Evolutionary conservation across 1,284 basidiomycete genomes (phyloP).

Genomic region (Cystobasidiaceae sp.): DNA sequence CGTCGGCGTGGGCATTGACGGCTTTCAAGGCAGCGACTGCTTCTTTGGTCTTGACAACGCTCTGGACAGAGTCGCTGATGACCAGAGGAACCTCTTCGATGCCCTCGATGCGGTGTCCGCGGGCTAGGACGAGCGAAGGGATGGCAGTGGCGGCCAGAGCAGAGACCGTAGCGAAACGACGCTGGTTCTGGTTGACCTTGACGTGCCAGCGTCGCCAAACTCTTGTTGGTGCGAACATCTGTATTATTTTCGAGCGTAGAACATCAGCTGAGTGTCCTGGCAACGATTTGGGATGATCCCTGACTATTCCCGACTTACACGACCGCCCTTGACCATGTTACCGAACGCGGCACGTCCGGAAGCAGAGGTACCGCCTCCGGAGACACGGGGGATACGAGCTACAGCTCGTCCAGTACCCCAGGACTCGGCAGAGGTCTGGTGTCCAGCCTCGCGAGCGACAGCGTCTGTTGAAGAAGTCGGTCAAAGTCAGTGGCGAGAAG

Average conservation of each 20-base stretch:
- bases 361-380: slow-evolving; percentile 96
- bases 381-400: slow-evolving; percentile 63
- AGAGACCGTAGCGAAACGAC: slow-evolving; percentile 95
- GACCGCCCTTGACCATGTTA: too few relatives aligned
- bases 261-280: too few relatives aligned
- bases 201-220: slow-evolving; percentile 99
- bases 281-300: too few relatives aligned
- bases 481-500: too few relatives aligned
- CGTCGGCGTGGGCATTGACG: slow-evolving; percentile 85
- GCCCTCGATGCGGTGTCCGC: slow-evolving; percentile 97
- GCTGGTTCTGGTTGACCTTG: slow-evolving; percentile 99
- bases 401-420: slow-evolving; percentile 99
- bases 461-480: slow-evolving; percentile 70
- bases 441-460: slow-evolving; percentile 95
- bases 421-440: slow-evolving; percentile 97
- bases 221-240: slow-evolving; percentile 99
- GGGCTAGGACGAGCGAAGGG: slow-evolving; percentile 96
- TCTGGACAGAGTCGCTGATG: slow-evolving; percentile 71
- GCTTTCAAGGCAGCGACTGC: slow-evolving; percentile 90
- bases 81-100: slow-evolving; percentile 97
- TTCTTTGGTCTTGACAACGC: slow-evolving; percentile 94
- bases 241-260: too few relatives aligned
- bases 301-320: too few relatives aligned
- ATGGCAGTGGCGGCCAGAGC: slow-evolving; percentile 96
- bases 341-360: slow-evolving; percentile 95